Evolutionary conservation across 345 rosid species (phyloP), one percentile per base, ranked within the genome.

Genomic region (Moringa oleifera): DNA sequence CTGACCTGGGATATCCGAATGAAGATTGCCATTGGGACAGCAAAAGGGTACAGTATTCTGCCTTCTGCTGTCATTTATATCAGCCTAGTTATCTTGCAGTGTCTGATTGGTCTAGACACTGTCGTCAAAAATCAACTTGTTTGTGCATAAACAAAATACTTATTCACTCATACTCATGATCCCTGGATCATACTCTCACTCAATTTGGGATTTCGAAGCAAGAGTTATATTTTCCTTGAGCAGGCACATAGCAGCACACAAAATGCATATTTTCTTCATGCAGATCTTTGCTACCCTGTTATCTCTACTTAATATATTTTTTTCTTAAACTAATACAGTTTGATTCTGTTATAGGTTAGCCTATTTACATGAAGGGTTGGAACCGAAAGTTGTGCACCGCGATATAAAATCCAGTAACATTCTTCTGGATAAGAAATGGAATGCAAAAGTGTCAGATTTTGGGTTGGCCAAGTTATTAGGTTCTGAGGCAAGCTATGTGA

Each of bases 351-450:
- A 57, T 85, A 89, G 98, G 67, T 78, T 89, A 57, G 92, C 96
- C n/a, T 89, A 89, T 80, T 78, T 92, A 75, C 98, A 92, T 24
- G 96, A 89, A 77, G 98, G 98, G 50, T 86, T 92, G 67, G 95
- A 92, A 68, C 98, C 98, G 19, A 92, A 89, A 78, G 98, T 89
- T 56, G 96, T 89, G 71, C 98, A 92, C 54, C 92, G 95, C 16
- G 96, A 92, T 73, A 95, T 92, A 59, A 91, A 91, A 73, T 89
- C 98, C 20, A 89, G 98, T 71, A 87, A 91, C 68, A 89, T 91
- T 75, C 87, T 91, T 68, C 80, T 89, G 18, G 96, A 87, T 57
- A 85, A 47, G 60, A 86, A 84, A 56, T 89, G 98, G 98, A 89
- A 83, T 33, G 65, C 98, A 0, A 91, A 87, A 74, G 87, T 89